Evolutionary conservation across 139 green algal genomes (phyloP).

Genomic region (Coelastrella sp.): DNA sequence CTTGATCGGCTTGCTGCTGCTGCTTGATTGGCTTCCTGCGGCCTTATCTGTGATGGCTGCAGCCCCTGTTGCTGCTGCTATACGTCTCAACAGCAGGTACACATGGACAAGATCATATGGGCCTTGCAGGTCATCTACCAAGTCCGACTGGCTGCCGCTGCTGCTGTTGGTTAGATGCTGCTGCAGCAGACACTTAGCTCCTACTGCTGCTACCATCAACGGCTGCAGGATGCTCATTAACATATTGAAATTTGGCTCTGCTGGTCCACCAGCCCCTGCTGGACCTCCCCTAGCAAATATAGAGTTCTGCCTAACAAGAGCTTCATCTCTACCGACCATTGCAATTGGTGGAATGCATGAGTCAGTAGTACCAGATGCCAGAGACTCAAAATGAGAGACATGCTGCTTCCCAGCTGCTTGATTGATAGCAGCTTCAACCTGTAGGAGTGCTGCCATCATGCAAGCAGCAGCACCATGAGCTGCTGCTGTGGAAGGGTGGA

Average conservation of each 20-base stretch:
- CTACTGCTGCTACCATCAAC: not conserved
- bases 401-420: not conserved
- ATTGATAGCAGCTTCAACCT: not conserved
- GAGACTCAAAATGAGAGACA: not conserved
- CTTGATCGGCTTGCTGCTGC: not conserved
- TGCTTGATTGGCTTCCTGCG: not conserved
- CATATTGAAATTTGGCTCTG: not conserved
- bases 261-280: not conserved
- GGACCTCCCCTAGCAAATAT: not conserved
- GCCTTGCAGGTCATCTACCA: no score
- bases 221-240: not conserved
- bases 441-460: slow-evolving; percentile 12
- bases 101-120: not conserved
- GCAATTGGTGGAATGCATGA: not conserved
- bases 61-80: not conserved
- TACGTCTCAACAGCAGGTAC: not conserved
- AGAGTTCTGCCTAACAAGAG: not conserved
- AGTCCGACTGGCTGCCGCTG: not conserved
- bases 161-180: not conserved
- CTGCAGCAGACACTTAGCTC: not conserved
- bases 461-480: not conserved
- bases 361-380: not conserved
- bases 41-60: not conserved
- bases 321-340: not conserved
- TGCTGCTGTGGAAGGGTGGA: not conserved